Evolutionary conservation across 139 green algal genomes (phyloP).

Genomic region (Chlorella sp.): DNA sequence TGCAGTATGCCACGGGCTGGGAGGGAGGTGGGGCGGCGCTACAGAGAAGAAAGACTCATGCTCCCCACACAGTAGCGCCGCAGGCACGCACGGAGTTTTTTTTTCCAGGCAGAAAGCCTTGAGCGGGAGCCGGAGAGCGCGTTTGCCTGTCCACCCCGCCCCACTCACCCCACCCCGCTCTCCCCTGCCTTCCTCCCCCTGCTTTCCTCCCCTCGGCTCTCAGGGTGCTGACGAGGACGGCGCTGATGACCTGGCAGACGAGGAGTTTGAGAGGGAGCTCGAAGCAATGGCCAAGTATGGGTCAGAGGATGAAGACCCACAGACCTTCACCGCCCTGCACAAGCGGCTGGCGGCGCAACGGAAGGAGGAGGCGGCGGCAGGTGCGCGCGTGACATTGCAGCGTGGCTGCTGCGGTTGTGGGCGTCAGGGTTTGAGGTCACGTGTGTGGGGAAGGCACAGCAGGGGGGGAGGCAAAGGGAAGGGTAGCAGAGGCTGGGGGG

Average conservation of each 20-base stretch:
- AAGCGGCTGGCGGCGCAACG: conserved; percentile 15
- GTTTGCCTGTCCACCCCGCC: too few relatives aligned
- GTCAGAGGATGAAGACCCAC: conserved; percentile 29
- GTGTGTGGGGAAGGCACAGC: too few relatives aligned
- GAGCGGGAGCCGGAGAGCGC: too few relatives aligned
- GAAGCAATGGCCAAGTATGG: conserved; percentile 31
- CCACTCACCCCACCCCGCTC: background rate
- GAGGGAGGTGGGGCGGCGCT: too few relatives aligned
- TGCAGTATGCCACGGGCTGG: too few relatives aligned
- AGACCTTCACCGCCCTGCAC: conserved; percentile 39
- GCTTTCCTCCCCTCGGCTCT: too few relatives aligned
- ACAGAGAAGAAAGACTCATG: too few relatives aligned
- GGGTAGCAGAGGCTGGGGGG: too few relatives aligned
- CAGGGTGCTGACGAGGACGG: conserved; percentile 43
- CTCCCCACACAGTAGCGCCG: too few relatives aligned
- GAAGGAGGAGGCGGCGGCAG: background rate
- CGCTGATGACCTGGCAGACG: conserved; percentile 39
- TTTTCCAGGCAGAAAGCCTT: too few relatives aligned
- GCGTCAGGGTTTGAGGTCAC: background rate
- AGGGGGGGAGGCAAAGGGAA: too few relatives aligned
- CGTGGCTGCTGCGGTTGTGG: background rate
- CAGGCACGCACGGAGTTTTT: too few relatives aligned
- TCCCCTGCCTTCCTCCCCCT: background rate
- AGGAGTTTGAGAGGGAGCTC: conserved; percentile 49
- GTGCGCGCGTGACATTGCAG: background rate